phyloP scores from a whole-genome alignment of 371 early-diverging fungal species.

The Nematocida ironsii region DNA sequence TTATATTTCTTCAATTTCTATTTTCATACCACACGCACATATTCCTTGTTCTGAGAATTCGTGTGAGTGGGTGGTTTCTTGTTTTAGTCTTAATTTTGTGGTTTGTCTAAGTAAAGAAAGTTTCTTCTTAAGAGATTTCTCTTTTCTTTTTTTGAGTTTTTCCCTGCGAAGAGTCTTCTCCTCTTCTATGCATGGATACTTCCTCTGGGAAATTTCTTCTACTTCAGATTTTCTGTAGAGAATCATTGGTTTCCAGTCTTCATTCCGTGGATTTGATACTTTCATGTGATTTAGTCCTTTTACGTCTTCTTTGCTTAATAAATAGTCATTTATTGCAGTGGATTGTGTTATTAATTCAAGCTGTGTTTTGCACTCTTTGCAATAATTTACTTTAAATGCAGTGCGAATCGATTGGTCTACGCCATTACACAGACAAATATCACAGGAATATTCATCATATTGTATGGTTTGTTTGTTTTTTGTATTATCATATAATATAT shows the following conservation, averaged over 20 bases:
- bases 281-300: slow-evolving; percentile 53
- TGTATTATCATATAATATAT: neutral
- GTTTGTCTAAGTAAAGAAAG: slow-evolving; percentile 59
- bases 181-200: slow-evolving; percentile 61
- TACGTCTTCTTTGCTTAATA: slow-evolving; percentile 64
- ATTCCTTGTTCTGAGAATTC: slow-evolving; percentile 35
- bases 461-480: slow-evolving; percentile 13
- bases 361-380: slow-evolving; percentile 57
- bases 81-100: slow-evolving; percentile 18
- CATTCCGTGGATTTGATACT: slow-evolving; percentile 65
- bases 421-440: slow-evolving; percentile 47
- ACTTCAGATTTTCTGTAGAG: slow-evolving; percentile 66
- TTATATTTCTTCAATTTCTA: slow-evolving; percentile 67
- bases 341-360: slow-evolving; percentile 68
- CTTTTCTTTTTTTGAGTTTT: slow-evolving; percentile 54
- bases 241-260: slow-evolving; percentile 67
- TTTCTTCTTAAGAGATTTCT: slow-evolving; percentile 60
- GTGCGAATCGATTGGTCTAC: slow-evolving; percentile 57
- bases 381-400: slow-evolving; percentile 62
- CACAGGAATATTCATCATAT: slow-evolving; percentile 57
- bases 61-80: slow-evolving; percentile 58
- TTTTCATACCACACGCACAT: slow-evolving; percentile 66
- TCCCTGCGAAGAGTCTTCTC: slow-evolving; percentile 53
- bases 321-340: slow-evolving; percentile 63
- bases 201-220: slow-evolving; percentile 55